phyloP scores from a whole-genome alignment of 139 green algal genomes.

The Yamagishiella unicocca region DNA sequence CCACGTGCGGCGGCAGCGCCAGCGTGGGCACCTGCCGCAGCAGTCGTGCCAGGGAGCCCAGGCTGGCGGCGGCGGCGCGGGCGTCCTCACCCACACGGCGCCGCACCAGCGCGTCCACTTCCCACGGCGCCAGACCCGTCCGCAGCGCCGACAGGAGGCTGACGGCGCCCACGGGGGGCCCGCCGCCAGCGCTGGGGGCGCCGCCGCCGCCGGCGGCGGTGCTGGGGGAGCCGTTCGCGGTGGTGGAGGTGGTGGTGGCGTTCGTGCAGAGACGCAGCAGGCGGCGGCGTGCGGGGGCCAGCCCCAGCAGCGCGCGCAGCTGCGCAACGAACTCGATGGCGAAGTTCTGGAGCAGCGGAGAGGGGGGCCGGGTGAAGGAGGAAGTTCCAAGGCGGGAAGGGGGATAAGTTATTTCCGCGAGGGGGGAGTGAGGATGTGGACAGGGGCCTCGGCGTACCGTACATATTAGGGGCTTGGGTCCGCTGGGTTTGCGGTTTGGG shows the following conservation, averaged over 20 bases:
- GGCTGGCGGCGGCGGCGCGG: not conserved
- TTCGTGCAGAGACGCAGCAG: not conserved
- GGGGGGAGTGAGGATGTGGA: no score
- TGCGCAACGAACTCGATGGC: conserved; percentile 5
- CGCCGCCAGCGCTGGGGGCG: not conserved
- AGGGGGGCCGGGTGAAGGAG: no score
- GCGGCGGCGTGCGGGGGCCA: not conserved
- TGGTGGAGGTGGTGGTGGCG: not conserved
- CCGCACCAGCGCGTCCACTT: conserved; percentile 57
- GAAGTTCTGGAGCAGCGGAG: not conserved
- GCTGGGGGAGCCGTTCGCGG: not conserved
- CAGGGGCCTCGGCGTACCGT: no score
- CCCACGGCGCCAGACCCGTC: conserved; percentile 39
- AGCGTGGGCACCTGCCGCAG: conserved; percentile 52
- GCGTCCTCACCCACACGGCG: conserved; percentile 8
- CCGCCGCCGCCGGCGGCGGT: not conserved
- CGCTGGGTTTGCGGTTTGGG: no score
- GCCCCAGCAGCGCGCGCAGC: conserved; percentile 29
- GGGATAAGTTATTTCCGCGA: no score
- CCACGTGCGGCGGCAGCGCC: conserved; percentile 49
- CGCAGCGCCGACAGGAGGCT: conserved; percentile 1
- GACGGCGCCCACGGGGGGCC: not conserved
- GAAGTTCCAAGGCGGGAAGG: no score
- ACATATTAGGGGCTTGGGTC: no score
- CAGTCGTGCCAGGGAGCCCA: conserved; percentile 45